A percentile compares a stretch with the other conserved stretches of the same genome.
These are phyloP conservation scores for Puccinia triticina DNA, from an alignment of 1,284 basidiomycete genomes.

Conservation along the genomic window DNA sequence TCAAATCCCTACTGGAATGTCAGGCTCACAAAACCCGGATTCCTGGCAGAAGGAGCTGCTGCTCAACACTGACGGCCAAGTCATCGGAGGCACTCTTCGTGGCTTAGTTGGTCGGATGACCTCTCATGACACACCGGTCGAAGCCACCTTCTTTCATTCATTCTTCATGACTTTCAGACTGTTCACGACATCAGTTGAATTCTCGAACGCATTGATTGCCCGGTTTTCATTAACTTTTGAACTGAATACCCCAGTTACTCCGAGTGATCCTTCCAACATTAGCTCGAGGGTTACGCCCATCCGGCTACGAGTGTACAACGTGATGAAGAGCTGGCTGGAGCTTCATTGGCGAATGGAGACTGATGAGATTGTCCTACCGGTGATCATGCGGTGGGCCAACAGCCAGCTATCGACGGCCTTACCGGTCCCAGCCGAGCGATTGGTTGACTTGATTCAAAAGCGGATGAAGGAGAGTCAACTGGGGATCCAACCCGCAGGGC, in stretches of 20 bases:
- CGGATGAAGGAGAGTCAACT: constrained; percentile 60
- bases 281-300: constrained; percentile 84
- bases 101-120: constrained; percentile 94
- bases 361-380: constrained; percentile 63
- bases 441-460: constrained; percentile 70
- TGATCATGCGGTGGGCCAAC: constrained; percentile 69
- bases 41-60: constrained; percentile 79
- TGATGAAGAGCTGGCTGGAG: constrained; percentile 92
- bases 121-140: constrained; percentile 85
- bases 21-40: constrained; percentile 64
- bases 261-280: constrained; percentile 67
- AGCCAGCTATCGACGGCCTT: constrained; percentile 70
- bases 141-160: constrained; percentile 78
- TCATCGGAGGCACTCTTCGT: constrained; percentile 85
- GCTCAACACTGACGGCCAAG: constrained; percentile 83
- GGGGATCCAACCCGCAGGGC: constrained; percentile 9
- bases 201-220: constrained; percentile 74
- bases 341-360: constrained; percentile 75
- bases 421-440: constrained; percentile 70
- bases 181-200: constrained; percentile 77
- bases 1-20: neutral
- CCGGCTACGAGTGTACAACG: constrained; percentile 82
- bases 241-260: constrained; percentile 68
- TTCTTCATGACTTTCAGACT: constrained; percentile 97
- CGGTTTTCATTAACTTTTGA: constrained; percentile 73